Percentiles rank a stretch among this genome's conserved stretches.
Evolutionary conservation across 805 yeast genomes (phyloP).

Genomic region (Wickerhamomyces sydowiorum): DNA sequence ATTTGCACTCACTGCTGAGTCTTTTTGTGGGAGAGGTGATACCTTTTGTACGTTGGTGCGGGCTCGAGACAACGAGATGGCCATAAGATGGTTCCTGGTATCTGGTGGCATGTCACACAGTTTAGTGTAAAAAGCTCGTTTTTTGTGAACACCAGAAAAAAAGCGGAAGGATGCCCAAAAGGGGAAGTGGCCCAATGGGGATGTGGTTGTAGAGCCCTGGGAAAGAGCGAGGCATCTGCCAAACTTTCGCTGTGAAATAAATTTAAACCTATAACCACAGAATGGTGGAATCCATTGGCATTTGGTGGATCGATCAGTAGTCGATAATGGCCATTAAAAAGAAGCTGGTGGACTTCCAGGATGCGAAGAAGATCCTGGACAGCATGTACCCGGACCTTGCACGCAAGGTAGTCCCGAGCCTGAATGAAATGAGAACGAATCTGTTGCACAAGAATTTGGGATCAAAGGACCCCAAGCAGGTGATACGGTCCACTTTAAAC

Average conservation of each 20-base stretch:
- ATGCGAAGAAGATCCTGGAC: conserved; percentile 12
- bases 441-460: not conserved
- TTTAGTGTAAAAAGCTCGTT: not conserved
- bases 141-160: no score
- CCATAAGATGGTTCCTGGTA: no score
- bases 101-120: not conserved
- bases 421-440: not conserved
- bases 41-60: no score
- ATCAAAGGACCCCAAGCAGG: no score
- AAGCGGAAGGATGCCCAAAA: no score
- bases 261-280: no score
- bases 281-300: no score
- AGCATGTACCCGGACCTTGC: conserved; percentile 38
- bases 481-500: no score
- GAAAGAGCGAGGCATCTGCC: no score
- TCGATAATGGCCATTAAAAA: not conserved
- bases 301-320: not conserved
- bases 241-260: no score
- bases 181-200: not conserved
- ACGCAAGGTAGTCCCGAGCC: conserved; percentile 14
- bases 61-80: no score
- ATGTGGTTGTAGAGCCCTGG: not conserved
- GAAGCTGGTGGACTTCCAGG: conserved; percentile 4
- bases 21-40: no score
- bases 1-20: not conserved